Evolutionary conservation across 306 rosid genomes (phyloP), one percentile per base, ranked within the genome.

Genomic region (Purshia tridentata): DNA sequence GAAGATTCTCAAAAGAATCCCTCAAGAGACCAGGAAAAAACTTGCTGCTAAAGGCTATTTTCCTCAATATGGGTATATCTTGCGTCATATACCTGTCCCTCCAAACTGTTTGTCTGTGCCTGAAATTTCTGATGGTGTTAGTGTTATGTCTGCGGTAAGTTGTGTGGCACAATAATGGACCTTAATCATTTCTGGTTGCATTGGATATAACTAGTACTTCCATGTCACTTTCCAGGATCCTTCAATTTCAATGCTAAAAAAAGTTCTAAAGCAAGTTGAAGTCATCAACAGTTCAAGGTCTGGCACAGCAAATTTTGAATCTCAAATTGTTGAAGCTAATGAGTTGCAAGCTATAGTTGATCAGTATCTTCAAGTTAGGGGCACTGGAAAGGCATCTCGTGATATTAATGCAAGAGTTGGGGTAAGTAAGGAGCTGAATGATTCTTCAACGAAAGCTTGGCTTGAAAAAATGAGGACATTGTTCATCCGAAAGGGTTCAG

Each of bases 101-200:
- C 99, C 99, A 23, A 94, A 94, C 65, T 94, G 99, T 77, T 74
- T 94, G 78, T 89, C 95, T 0, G 97, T 91, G 19, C 99, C 99
- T 6, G 96, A 79, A 72, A 90, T 89, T 81, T 94, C 99, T n/a
- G 99, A 94, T 69, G 99, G 99, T n/a, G 81, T 91, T 79, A 94
- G 82, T 44, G 78, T 89, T 67, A 88, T 94, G 91, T 84, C 97
- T 13, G 83, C 89, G 84, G 98, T 94, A 78, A 85, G 95, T 60
- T 55, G 59, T 44, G 72, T 67, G 71, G 63, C 77, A 55, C 72
- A 55, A 49, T 76, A n/a, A 23, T 42, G 23, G 6, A 35, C 67
- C 63, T 69, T 51, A 37, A 50, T 56, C 23, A 11, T 56, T 20
- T 62, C 23, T 41, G 47, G 41, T 29, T 55, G 14, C 20, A 12